Base-by-base conservation (phyloP, 352 stramenopile species). In the Blastocystis hominis region DNA sequence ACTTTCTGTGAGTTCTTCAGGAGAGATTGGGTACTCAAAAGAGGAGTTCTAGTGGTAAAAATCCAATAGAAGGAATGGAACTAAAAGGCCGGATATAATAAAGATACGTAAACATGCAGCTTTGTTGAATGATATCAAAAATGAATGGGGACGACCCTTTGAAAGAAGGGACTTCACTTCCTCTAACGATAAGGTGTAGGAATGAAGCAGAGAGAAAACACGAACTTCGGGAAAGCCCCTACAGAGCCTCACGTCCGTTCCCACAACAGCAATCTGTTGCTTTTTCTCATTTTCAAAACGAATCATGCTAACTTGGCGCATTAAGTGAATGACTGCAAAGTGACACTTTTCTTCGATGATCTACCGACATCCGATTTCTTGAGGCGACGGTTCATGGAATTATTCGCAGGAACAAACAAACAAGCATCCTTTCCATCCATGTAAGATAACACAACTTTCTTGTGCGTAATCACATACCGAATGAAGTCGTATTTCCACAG, bases 361-460 rank as follows among this genome's bases (percentile, higher is more conserved):
- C 5, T 40, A 80, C 70, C 70, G 30, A 80, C 63, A 61, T 62
- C 70, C 20, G 10, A 40, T 15, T 40, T 13, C 7, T 38, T 62
- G 15, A 80, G 20, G 3, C 17, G 15, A 62, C 9, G 40, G 24
- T 30, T 17, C 5, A 80, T 24, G n/a, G 70, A 20, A 4, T 80
- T 47, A 24, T 80, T 80, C n/a, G 38, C 17, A 64, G 70, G 70
- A 15, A 80, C 70, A 42, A 80, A 80, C 13, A 80, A 13, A 30
- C 54, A 80, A 30, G 42, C 20, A 42, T 46, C 70, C 9, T 80
- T 46, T 0, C 53, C 34, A 36, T 63, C 20, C 6, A 42, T 24
- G 6, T 46, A 34, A 6, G 20, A 24, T 17, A 64, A 42, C 9
- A 20, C 5, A 30, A 40, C 30, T 20, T 46, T 62, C 9, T 47